Percentiles rank a stretch among this genome's conserved stretches.
These are phyloP conservation scores for Kodamaea fukazawae DNA, from an alignment of 805 yeast genomes.

Conservation along the genomic window DNA sequence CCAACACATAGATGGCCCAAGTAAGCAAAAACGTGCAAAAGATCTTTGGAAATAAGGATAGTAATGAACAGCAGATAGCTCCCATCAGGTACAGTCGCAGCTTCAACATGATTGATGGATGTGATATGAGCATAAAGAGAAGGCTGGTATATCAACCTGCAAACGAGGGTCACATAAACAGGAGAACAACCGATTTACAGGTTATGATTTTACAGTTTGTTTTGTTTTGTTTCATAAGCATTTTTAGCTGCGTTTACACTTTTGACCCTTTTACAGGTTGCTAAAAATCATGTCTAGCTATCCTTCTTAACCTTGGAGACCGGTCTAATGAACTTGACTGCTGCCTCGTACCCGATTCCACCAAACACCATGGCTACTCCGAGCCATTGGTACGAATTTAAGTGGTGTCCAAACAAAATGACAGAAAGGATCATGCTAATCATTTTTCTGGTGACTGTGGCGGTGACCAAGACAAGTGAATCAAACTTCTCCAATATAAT, in stretches of 20 bases:
- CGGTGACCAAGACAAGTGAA: constrained; percentile 80
- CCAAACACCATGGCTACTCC: constrained; percentile 80
- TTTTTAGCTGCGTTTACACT: background rate
- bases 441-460: constrained; percentile 96
- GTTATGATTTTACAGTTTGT: constrained; percentile 1
- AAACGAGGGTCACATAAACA: too few species aligned
- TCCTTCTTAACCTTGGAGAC: background rate
- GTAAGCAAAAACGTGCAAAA: constrained; percentile 41
- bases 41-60: constrained; percentile 46
- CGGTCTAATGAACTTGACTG: constrained; percentile 19
- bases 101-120: constrained; percentile 8
- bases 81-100: constrained; percentile 9
- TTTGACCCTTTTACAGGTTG: background rate
- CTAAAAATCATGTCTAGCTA: background rate
- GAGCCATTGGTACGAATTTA: constrained; percentile 64
- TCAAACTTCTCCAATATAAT: constrained; percentile 80
- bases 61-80: constrained; percentile 1
- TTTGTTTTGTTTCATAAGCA: background rate
- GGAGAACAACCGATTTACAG: background rate
- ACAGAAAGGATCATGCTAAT: constrained; percentile 90
- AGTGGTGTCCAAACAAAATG: constrained; percentile 75
- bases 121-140: constrained; percentile 7
- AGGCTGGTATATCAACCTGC: too few species aligned
- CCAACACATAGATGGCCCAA: constrained; percentile 48
- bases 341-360: constrained; percentile 82